Conservation (phyloP, 1,139 yeast species). For the Lodderomyces oxycetoniae region DNA sequence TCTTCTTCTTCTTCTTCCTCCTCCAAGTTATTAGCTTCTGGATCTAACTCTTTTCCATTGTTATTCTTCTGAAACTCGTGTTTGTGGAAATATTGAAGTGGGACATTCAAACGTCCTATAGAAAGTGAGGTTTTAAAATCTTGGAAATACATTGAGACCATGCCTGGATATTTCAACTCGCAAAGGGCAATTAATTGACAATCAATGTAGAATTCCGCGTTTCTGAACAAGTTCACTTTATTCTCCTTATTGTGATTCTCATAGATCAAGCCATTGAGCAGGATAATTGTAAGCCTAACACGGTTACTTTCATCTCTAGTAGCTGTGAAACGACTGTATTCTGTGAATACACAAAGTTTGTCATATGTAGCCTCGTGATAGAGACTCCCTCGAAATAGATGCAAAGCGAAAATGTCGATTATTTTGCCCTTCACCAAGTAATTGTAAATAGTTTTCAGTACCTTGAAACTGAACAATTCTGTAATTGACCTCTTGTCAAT, state of each 20-base stretch:
- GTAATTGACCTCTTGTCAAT: not conserved
- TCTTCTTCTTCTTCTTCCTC: slow-evolving; percentile 3
- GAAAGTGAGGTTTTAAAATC: slow-evolving; percentile 20
- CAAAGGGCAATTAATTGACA: slow-evolving; percentile 26
- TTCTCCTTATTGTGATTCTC: slow-evolving; percentile 16
- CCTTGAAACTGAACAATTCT: slow-evolving; percentile 8
- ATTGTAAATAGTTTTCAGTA: slow-evolving; percentile 15
- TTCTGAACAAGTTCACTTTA: slow-evolving; percentile 23
- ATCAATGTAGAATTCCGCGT: slow-evolving; percentile 25
- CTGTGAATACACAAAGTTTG: slow-evolving; percentile 21
- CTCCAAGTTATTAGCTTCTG: slow-evolving; percentile 2
- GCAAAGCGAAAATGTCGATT: slow-evolving; percentile 31
- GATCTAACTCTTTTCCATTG: not conserved
- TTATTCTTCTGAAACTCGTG: slow-evolving; percentile 8
- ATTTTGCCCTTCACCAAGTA: slow-evolving; percentile 18
- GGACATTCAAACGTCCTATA: slow-evolving; percentile 25
- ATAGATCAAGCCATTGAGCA: slow-evolving; percentile 30
- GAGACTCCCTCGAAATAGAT: slow-evolving; percentile 24
- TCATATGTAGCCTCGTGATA: slow-evolving; percentile 17
- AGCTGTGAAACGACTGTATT: slow-evolving; percentile 30
- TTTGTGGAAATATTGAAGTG: slow-evolving; percentile 18
- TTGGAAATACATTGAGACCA: slow-evolving; percentile 13
- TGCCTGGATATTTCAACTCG: slow-evolving; percentile 13
- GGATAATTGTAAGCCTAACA: slow-evolving; percentile 21
- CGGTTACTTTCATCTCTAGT: slow-evolving; percentile 18